phyloP scores from a whole-genome alignment of 2,329 filamentous ascomycete species.

The Fusarium buharicum region DNA sequence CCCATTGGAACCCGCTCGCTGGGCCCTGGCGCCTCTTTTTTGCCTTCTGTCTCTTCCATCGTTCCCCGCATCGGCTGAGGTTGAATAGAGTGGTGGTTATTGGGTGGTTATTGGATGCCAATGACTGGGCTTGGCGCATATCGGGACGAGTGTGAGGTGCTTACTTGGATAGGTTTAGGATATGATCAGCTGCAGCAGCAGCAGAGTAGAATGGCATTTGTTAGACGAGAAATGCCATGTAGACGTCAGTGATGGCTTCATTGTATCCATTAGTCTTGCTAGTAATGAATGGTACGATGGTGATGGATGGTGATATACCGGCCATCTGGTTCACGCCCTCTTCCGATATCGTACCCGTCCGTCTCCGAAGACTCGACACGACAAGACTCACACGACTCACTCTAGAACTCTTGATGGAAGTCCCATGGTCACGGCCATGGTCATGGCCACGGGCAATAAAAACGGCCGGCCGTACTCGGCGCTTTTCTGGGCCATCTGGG shows the following conservation, averaged over 20 bases:
- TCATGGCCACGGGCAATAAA: conserved; percentile 18
- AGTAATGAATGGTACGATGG: too few relatives aligned
- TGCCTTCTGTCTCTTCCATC: background rate
- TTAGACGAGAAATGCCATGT: too few relatives aligned
- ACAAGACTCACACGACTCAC: background rate
- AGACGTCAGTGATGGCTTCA: background rate
- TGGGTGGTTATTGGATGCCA: conserved; percentile 16
- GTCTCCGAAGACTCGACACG: background rate
- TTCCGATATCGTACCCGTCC: conserved; percentile 6
- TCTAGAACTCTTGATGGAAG: conserved; percentile 27
- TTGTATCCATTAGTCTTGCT: background rate
- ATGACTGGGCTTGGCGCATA: conserved; percentile 7
- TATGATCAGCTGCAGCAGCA: background rate
- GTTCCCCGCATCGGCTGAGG: conserved; percentile 35
- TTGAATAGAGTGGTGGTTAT: background rate
- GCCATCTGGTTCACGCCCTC: conserved; percentile 19
- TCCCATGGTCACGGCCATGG: conserved; percentile 23
- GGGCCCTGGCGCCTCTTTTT: conserved; percentile 6
- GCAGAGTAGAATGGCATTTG: background rate
- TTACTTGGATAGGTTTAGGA: background rate
- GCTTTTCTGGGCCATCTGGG: conserved; percentile 45
- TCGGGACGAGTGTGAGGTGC: background rate
- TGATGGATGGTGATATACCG: conserved; percentile 5
- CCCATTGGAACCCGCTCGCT: conserved; percentile 42
- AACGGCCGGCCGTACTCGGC: conserved; percentile 51